Evolutionary conservation across 2,329 filamentous ascomycete species (phyloP), one percentile per base, ranked within the genome.

Genomic region (Botrytis fragariae): DNA sequence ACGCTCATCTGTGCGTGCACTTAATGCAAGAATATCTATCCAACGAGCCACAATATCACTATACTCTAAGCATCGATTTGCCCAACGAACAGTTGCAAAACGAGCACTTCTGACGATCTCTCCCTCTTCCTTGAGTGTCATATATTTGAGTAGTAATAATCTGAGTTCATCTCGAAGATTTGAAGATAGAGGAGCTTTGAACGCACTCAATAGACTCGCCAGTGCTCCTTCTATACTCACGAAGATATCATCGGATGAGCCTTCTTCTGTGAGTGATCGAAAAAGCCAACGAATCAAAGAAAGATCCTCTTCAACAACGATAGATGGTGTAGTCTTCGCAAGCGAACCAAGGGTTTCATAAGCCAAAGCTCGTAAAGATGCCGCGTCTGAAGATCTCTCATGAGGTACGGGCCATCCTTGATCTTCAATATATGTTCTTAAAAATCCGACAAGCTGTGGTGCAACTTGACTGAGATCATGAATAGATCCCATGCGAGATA

Each of bases 281-380:
- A 98, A 97, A 0, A 98, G 86, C 92, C 94, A 98, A 69, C 87
- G 88, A 77, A 89, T 89, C 68, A 89, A 84, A 75, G 85, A 89
- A 78, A 86, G 87, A 77, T 78, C 82, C 74, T 79, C 84, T 57
- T 83, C 83, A 20, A 89, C 78, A 6, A 90, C 84, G 77, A 89
- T 87, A 4, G 86, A 83, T 6, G 91, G 88, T 6, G 88, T 89
- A 76, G 90, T 89, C 72, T 87, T 88, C 0, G 92, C 90, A 37
- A 98, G 83, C 22, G 96, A 87, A 0, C 95, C 96, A 57, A 98
- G 93, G 0, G 93, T 94, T 81, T 98, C 95, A 81, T 98, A 98
- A 1, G 92, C 94, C 79, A 92, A 91, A 9, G 91, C 91, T 59
- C 95, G 90, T 61, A 97, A 85, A 5, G 88, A 87, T 71, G 91